phyloP scores from a whole-genome alignment of 2,329 filamentous ascomycete genomes.

The Aspergillus tanneri region DNA sequence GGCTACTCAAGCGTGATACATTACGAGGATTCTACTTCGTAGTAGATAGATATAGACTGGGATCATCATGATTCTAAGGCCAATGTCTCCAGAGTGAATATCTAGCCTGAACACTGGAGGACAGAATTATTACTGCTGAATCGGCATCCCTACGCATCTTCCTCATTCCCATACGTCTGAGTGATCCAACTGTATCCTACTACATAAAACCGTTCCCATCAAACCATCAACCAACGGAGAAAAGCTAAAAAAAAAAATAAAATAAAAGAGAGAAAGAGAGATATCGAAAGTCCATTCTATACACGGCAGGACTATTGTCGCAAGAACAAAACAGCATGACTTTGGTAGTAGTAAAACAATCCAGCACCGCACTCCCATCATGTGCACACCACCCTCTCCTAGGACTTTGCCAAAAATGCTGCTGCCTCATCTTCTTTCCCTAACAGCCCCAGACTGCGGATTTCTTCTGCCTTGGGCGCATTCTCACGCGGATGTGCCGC shows the following conservation, averaged over 20 bases:
- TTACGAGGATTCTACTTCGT: not conserved
- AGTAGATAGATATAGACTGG: not conserved
- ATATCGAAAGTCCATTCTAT: constrained; percentile 30
- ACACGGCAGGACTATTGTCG: constrained; percentile 30
- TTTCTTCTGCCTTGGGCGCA: constrained; percentile 78
- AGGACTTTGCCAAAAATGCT: constrained; percentile 47
- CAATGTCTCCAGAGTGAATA: too few species aligned
- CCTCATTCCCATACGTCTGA: too few species aligned
- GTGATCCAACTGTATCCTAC: not conserved
- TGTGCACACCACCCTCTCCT: constrained; percentile 18
- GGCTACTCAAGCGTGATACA: constrained; percentile 3
- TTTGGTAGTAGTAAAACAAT: constrained; percentile 24
- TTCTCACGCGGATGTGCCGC: constrained; percentile 73
- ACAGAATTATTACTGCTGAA: too few species aligned
- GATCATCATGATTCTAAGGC: too few species aligned
- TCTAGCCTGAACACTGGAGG: too few species aligned
- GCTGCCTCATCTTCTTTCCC: constrained; percentile 79
- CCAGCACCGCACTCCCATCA: constrained; percentile 21
- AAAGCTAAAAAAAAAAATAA: not conserved
- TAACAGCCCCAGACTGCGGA: constrained; percentile 80
- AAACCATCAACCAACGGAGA: not conserved
- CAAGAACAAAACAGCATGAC: constrained; percentile 29
- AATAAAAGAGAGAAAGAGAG: not conserved
- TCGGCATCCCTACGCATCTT: too few species aligned
- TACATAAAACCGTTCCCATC: not conserved